These are phyloP conservation scores for Limnanthes douglasii DNA, from an alignment of 345 rosid genomes.

Conservation along the genomic window DNA sequence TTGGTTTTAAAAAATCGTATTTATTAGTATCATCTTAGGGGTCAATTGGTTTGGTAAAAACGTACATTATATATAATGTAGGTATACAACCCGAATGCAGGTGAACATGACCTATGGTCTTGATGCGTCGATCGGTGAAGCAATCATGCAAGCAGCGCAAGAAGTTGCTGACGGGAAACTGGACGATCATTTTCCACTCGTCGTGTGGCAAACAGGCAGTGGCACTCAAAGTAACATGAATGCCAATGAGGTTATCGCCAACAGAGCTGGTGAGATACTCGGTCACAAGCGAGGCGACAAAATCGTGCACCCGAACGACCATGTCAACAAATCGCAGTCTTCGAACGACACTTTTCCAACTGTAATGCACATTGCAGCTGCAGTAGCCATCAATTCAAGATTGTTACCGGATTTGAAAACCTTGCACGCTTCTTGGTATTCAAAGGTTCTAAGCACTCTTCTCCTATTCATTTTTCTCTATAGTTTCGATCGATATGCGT, in stretches of 20 bases:
- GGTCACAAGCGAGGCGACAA: conserved; percentile 83
- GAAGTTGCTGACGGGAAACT: conserved; percentile 91
- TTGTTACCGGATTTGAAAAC: conserved; percentile 58
- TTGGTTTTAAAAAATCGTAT: too few species aligned
- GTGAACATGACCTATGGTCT: conserved; percentile 92
- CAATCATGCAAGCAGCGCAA: conserved; percentile 83
- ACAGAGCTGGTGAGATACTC: conserved; percentile 93
- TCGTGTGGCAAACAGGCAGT: conserved; percentile 99
- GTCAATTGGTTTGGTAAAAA: too few species aligned
- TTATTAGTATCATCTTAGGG: too few species aligned
- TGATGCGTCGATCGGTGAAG: conserved; percentile 71
- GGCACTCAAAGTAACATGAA: conserved; percentile 99
- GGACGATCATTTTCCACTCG: conserved; percentile 79
- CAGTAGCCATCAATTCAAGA: conserved; percentile 72
- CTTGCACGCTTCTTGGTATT: conserved; percentile 46
- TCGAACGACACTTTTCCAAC: conserved; percentile 97
- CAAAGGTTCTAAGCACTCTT: conserved; percentile 41
- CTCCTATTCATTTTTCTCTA: too few species aligned
- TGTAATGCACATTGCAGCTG: conserved; percentile 99
- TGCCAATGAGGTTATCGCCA: conserved; percentile 99
- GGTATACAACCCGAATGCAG: too few species aligned
- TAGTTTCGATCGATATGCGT: too few species aligned
- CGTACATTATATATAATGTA: too few species aligned
- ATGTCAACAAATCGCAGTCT: conserved; percentile 89
- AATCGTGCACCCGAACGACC: conserved; percentile 93